These are phyloP conservation scores for Paramecium caudatum DNA, from an alignment of 73 alveolate species.

Conservation along the genomic window DNA sequence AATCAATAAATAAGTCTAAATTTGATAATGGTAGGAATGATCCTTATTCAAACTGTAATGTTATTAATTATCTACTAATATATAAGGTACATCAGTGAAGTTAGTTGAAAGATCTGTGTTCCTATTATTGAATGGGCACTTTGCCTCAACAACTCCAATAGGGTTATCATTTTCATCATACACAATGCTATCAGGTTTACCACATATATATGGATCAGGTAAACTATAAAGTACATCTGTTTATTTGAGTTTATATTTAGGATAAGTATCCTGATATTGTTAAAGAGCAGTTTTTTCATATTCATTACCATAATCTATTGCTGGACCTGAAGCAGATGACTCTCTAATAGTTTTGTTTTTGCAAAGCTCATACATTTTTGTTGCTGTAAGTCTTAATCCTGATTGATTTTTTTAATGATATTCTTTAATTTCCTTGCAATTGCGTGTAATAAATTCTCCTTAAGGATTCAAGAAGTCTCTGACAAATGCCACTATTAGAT, in stretches of 20 bases:
- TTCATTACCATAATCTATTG: neutral
- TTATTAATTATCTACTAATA: neutral
- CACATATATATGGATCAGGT: neutral
- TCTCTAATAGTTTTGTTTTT: neutral
- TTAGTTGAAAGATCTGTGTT: neutral
- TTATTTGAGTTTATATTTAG: neutral
- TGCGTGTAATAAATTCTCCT: neutral
- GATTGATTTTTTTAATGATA: neutral
- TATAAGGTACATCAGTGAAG: neutral
- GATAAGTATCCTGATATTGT: neutral
- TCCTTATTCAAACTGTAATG: neutral
- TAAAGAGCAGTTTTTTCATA: neutral
- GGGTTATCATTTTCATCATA: neutral
- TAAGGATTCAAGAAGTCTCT: no score
- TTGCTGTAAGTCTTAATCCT: neutral
- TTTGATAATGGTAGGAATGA: neutral
- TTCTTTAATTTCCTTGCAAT: neutral
- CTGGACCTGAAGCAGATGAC: neutral
- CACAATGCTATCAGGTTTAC: constrained; percentile 9
- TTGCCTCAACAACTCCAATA: neutral
- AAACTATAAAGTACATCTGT: neutral
- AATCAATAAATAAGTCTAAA: neutral
- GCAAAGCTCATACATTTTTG: neutral
- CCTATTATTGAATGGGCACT: neutral
- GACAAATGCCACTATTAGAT: no score